Percentiles rank a stretch among this genome's conserved stretches.
Evolutionary conservation across 225 moss, liverwort and hornwort species (phyloP).

Genomic region (Neckera pumila): DNA sequence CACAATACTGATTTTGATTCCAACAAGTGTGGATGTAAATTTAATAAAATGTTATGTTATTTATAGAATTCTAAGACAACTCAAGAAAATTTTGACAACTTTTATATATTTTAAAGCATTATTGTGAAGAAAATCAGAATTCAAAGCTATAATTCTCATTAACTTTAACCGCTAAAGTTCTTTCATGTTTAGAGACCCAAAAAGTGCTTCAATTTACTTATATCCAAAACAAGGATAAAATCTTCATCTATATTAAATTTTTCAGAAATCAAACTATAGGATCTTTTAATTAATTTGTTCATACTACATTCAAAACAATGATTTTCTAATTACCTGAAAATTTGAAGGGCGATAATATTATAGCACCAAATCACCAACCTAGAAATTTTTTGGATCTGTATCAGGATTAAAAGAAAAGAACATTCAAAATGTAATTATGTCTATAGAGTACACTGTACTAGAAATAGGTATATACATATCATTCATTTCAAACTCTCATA

Average conservation of each 20-base stretch:
- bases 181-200: background rate
- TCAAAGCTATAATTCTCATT: background rate
- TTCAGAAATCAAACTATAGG: fast-evolving
- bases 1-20: background rate
- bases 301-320: background rate
- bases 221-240: background rate
- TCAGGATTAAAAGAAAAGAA: background rate
- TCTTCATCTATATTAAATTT: background rate
- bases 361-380: fast-evolving
- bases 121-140: background rate
- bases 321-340: background rate
- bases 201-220: background rate
- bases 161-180: background rate
- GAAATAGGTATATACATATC: background rate
- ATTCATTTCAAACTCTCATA: background rate
- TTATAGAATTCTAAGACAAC: no score
- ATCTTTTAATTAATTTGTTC: background rate
- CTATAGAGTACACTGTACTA: background rate
- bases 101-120: no score
- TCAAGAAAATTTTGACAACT: no score
- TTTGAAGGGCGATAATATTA: fast-evolving
- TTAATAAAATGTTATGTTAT: background rate
- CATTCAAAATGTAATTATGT: background rate
- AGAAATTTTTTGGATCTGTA: fast-evolving
- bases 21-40: background rate